Percentiles rank a stretch among this genome's conserved stretches.
Conservation (phyloP, 2,329 filamentous ascomycete genomes). For the Didymella pomorum region DNA sequence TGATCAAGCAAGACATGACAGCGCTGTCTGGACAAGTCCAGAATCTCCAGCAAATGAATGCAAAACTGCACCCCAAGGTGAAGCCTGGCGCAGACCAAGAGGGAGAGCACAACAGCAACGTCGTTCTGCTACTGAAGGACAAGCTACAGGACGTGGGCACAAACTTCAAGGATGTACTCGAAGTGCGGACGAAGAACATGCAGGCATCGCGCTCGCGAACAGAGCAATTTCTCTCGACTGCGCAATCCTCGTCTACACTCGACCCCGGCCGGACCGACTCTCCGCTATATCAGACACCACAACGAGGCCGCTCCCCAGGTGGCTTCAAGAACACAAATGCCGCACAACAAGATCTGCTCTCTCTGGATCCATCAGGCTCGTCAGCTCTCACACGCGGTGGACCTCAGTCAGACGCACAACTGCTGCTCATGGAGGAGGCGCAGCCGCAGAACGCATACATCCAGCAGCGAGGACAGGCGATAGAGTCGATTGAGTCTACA, state of each 20-base stretch:
- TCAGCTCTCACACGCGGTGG: conserved; percentile 56
- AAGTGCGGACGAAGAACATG: conserved; percentile 97
- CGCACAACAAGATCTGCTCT: conserved; percentile 72
- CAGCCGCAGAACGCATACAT: conserved; percentile 88
- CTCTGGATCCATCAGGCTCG: conserved; percentile 73
- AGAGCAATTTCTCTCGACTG: conserved; percentile 93
- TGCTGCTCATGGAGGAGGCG: conserved; percentile 89
- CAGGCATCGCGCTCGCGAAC: conserved; percentile 91
- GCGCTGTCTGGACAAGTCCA: conserved; percentile 87
- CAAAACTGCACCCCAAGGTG: conserved; percentile 74
- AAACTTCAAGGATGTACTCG: conserved; percentile 97
- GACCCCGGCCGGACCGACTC: conserved; percentile 77
- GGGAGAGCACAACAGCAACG: conserved; percentile 97
- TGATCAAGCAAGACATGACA: conserved; percentile 97
- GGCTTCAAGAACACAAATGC: conserved; percentile 57
- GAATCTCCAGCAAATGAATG: conserved; percentile 77
- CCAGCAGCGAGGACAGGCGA: conserved; percentile 90
- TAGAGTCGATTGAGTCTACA: conserved; percentile 95
- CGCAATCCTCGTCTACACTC: conserved; percentile 70
- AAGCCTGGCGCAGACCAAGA: conserved; percentile 70
- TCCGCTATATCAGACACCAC: conserved; percentile 84
- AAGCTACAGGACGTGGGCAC: conserved; percentile 91
- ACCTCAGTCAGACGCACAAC: conserved; percentile 79
- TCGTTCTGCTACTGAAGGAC: conserved; percentile 88
- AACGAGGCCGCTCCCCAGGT: conserved; percentile 65